These are phyloP conservation scores for Alternaria infectoria DNA, from an alignment of 2,329 filamentous ascomycete genomes.

Conservation along the genomic window DNA sequence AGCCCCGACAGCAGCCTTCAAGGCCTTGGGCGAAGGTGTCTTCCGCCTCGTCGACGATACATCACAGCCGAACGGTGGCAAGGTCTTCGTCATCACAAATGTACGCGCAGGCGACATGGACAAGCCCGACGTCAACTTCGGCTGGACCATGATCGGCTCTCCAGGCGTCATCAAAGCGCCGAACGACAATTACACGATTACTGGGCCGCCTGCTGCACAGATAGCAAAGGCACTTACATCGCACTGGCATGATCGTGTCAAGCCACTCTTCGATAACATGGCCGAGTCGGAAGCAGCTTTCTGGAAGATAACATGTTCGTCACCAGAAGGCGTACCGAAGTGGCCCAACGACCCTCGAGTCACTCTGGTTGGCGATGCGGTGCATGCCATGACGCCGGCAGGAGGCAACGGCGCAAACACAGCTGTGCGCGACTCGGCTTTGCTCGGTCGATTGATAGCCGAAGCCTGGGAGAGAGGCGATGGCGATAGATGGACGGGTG, in stretches of 20 bases:
- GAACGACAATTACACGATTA: conserved; percentile 65
- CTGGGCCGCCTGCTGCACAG: conserved; percentile 63
- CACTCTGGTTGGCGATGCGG: conserved; percentile 54
- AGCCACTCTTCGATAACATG: conserved; percentile 66
- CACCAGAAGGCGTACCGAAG: conserved; percentile 64
- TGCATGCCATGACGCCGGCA: conserved; percentile 56
- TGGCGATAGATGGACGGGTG: conserved; percentile 33
- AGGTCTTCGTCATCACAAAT: conserved; percentile 67
- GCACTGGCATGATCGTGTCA: conserved; percentile 63
- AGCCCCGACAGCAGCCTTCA: conserved; percentile 67
- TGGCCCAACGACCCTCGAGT: conserved; percentile 65
- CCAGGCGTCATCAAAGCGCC: conserved; percentile 65
- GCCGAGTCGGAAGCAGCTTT: conserved; percentile 64
- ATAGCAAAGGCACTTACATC: conserved; percentile 62
- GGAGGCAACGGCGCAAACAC: conserved; percentile 56
- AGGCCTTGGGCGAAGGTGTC: conserved; percentile 67
- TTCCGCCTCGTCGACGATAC: conserved; percentile 61
- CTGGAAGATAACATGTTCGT: conserved; percentile 71
- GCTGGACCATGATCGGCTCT: conserved; percentile 67
- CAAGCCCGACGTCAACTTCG: conserved; percentile 63
- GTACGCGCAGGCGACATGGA: conserved; percentile 66
- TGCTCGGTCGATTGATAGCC: conserved; percentile 49
- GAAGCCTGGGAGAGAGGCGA: conserved; percentile 32
- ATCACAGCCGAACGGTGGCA: conserved; percentile 51
- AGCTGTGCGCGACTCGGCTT: conserved; percentile 51